A percentile compares a stretch with the other conserved stretches of the same genome.
phyloP scores from a whole-genome alignment of 1,284 basidiomycete genomes.

The Trichosporon sp. region DNA sequence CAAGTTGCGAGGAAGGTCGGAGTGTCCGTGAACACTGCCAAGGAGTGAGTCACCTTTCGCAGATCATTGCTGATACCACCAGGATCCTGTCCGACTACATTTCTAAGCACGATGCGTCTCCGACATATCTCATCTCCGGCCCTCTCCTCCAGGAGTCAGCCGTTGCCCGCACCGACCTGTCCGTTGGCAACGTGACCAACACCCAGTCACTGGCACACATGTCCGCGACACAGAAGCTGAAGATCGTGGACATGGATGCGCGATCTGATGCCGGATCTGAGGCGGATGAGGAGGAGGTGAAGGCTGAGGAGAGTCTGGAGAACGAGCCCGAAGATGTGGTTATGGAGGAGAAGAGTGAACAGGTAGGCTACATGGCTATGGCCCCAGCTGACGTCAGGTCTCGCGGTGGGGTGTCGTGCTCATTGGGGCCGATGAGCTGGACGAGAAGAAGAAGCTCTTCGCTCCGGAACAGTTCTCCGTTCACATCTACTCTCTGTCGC shows the following conservation, averaged over 20 bases:
- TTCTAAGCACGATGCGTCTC: slow-evolving; percentile 31
- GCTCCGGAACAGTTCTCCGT: slow-evolving; percentile 36
- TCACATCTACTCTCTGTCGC: slow-evolving; percentile 49
- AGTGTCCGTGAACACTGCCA: slow-evolving; percentile 48
- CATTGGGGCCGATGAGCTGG: slow-evolving; percentile 39
- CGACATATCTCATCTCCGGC: slow-evolving; percentile 51
- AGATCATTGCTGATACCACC: not conserved
- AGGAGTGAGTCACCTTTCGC: slow-evolving; percentile 41
- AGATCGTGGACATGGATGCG: slow-evolving; percentile 53
- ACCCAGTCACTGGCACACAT: slow-evolving; percentile 42
- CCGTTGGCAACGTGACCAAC: slow-evolving; percentile 20
- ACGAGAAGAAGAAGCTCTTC: slow-evolving; percentile 50
- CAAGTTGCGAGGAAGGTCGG: slow-evolving; percentile 46
- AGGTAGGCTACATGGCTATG: slow-evolving; percentile 16
- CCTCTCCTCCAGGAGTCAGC: slow-evolving; percentile 38
- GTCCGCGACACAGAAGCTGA: slow-evolving; percentile 40
- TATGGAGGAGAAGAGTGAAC: slow-evolving; percentile 28
- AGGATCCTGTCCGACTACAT: slow-evolving; percentile 40
- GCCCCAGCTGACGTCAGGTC: slow-evolving; percentile 31
- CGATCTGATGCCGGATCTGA: slow-evolving; percentile 50
- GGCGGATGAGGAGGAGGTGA: slow-evolving; percentile 35
- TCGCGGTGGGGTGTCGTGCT: slow-evolving; percentile 48
- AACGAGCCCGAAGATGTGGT: slow-evolving; percentile 26
- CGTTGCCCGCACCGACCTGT: slow-evolving; percentile 35
- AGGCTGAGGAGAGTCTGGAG: slow-evolving; percentile 29